Evolutionary conservation across 257 asterid species (phyloP).

Genomic region (Nicotiana undulata): DNA sequence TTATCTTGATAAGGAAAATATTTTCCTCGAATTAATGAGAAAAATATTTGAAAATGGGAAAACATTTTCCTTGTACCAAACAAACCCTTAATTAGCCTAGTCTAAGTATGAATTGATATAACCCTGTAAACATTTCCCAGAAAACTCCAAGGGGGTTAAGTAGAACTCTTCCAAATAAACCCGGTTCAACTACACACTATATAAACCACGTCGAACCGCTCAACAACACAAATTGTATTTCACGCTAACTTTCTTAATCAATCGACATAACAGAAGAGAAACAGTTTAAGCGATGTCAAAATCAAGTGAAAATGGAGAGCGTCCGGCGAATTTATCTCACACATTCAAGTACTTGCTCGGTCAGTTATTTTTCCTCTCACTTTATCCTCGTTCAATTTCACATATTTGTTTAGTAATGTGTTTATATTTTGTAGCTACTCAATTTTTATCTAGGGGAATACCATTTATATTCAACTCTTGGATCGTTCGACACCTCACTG

Average conservation of each 20-base stretch:
- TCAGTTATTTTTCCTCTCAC: slow-evolving; percentile 15
- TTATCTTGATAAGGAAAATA: too few species aligned
- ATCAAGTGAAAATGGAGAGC: slow-evolving; percentile 18
- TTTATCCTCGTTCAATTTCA: background rate
- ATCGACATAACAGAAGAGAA: too few species aligned
- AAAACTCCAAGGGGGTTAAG: too few species aligned
- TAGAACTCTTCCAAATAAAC: background rate
- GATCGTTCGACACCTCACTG: slow-evolving; percentile 78
- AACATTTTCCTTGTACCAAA: too few species aligned
- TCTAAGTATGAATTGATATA: too few species aligned
- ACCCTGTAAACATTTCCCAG: too few species aligned
- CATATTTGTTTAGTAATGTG: background rate
- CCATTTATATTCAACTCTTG: slow-evolving; percentile 91
- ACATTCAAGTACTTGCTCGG: slow-evolving; percentile 80
- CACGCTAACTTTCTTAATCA: too few species aligned
- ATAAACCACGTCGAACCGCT: background rate
- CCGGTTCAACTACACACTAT: background rate
- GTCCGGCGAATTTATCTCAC: slow-evolving; percentile 52
- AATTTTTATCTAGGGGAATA: slow-evolving; percentile 85
- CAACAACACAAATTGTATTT: background rate
- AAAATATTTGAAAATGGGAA: too few species aligned
- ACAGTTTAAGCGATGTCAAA: background rate
- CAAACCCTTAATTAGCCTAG: too few species aligned
- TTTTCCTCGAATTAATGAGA: too few species aligned
- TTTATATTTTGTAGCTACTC: slow-evolving; percentile 56